These are phyloP conservation scores for Cyathus striatus DNA, from an alignment of 768 basidiomycete species.

Conservation along the genomic window DNA sequence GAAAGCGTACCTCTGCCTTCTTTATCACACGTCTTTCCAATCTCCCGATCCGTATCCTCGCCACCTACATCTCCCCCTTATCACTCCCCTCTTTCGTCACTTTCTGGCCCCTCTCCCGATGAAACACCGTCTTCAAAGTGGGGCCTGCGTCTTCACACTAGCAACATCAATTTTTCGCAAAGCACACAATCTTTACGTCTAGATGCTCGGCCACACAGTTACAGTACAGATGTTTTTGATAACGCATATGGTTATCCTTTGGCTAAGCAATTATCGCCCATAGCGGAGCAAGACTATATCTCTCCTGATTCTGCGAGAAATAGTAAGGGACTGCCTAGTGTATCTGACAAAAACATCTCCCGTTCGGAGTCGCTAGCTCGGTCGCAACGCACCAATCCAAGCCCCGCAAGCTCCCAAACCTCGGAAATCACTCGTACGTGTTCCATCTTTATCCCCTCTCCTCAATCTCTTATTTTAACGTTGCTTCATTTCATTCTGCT, in stretches of 20 bases:
- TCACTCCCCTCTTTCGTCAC: slow-evolving; percentile 16
- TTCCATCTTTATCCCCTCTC: slow-evolving; percentile 5
- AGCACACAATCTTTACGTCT: slow-evolving; percentile 40
- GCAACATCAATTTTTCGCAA: slow-evolving; percentile 22
- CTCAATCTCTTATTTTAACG: neutral
- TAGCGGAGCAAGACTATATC: slow-evolving; percentile 60
- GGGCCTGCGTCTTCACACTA: slow-evolving; percentile 25
- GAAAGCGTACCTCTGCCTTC: slow-evolving; percentile 3
- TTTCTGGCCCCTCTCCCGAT: slow-evolving; percentile 12
- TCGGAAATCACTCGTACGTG: slow-evolving; percentile 42
- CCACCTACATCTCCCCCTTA: slow-evolving; percentile 15
- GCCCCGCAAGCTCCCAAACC: slow-evolving; percentile 29
- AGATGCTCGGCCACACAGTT: slow-evolving; percentile 21
- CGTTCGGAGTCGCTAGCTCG: slow-evolving; percentile 9
- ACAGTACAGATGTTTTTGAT: slow-evolving; percentile 26
- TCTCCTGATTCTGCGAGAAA: slow-evolving; percentile 32
- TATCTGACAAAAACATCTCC: slow-evolving; percentile 25
- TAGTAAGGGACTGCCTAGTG: slow-evolving; percentile 17
- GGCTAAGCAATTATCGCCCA: slow-evolving; percentile 58
- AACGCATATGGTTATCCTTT: slow-evolving; percentile 30
- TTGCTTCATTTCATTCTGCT: slow-evolving; percentile 3
- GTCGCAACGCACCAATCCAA: slow-evolving; percentile 16
- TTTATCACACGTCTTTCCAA: slow-evolving; percentile 9
- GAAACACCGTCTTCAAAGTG: slow-evolving; percentile 13
- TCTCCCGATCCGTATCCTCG: slow-evolving; percentile 22